Base-by-base conservation (phyloP, 345 rosid genomes). In the Corymbia maculata region DNA sequence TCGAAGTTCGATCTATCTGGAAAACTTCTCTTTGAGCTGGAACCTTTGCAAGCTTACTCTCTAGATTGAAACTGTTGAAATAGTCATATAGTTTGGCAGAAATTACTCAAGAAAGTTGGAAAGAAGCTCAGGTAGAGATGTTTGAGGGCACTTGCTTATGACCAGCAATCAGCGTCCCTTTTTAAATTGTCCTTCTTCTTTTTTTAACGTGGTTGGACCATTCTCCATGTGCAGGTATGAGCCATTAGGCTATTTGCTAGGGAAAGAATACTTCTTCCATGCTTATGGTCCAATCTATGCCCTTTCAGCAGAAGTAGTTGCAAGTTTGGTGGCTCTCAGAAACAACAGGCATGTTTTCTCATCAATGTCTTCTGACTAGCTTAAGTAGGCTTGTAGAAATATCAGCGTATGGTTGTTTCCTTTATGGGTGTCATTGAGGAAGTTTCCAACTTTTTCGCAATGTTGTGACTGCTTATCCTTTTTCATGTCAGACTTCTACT, bases 231-330 rank as follows among this genome's bases (percentile, higher is more conserved):
- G 91, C 94, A 97, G 99, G 99, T 95, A 94, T 90, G 99, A 97
- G 87, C 98, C 98, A 36, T 92, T 94, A 79, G 93, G 92, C 80
- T 85, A 89, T 93, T 79, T 97, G 92, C 94, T 97, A n/a, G 99
- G 99, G 80, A 93, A 89, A 36, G 98, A 97, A 89, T 97, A 97
- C 90, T 97, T 96, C 92, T 95, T 95, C 84, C 99, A 97, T 93
- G 99, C 98, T 42, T 97, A 97, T 90, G 98, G 98, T 87, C 99
- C 99, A 59, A 89, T 97, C 70, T 97, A 97, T 90, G 98, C 99
- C 88, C 98, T 96, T 88, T 97, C 98, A 79, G 96, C 95, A 36
- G 97, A 96, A 87, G 98, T 97, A 85, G 98, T 95, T 90, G 91
- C 94, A 85, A 94, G 97, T 92, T 93, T 96, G 93, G 95, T 92